Conservation (phyloP, 306 rosid species). For the Malus domestica region ASM211411v1 NC_041791.1:7833501-7834000, state of each 20-base stretch:
- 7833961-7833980: neutral
- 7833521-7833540: neutral
- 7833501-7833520: neutral
- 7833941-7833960: slow-evolving; percentile 6
- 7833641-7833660: neutral
- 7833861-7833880: slow-evolving; percentile 83
- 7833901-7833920: neutral
- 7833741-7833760: slow-evolving; percentile 53
- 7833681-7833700: neutral
- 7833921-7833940: neutral
- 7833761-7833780: slow-evolving; percentile 89
- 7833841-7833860: slow-evolving; percentile 88
- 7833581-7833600: neutral
- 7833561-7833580: neutral
- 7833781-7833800: slow-evolving; percentile 78
- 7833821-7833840: slow-evolving; percentile 49
- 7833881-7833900: slow-evolving; percentile 67
- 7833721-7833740: neutral
- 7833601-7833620: neutral
- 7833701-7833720: slow-evolving; percentile 11
- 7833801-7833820: slow-evolving; percentile 29
- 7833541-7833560: neutral
- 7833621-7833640: neutral
- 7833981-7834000: slow-evolving; percentile 5
- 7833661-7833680: neutral